These are phyloP conservation scores for Cavenderia fasciculata DNA, from an alignment of 78 protist species.

Conservation along the genomic window DNA sequence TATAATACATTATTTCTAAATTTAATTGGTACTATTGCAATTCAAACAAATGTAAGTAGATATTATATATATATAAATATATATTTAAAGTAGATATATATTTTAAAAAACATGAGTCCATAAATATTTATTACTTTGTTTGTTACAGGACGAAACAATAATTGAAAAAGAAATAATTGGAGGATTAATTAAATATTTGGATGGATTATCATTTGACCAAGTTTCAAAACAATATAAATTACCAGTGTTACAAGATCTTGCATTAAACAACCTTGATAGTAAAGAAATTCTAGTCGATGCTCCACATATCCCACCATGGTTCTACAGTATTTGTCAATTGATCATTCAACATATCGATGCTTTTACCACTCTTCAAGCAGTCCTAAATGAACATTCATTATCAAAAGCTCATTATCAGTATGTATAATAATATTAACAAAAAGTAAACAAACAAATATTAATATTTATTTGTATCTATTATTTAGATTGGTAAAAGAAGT, in stretches of 20 bases:
- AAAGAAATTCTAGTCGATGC: background rate
- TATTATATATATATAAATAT: too few species aligned
- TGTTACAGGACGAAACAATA: background rate
- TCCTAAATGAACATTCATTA: background rate
- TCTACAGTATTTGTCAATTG: conserved; percentile 12
- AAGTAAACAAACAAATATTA: background rate
- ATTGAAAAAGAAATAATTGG: conserved; percentile 18
- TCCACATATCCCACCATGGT: conserved; percentile 36
- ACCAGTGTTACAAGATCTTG: background rate
- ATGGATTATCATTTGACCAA: background rate
- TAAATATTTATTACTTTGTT: too few species aligned
- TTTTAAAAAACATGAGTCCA: too few species aligned
- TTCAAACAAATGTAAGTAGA: too few species aligned
- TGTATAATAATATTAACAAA: background rate
- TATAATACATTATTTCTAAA: background rate
- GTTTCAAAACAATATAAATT: conserved; percentile 1
- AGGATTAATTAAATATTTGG: conserved; percentile 8
- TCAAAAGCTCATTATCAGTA: background rate
- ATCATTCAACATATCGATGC: background rate
- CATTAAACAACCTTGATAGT: background rate
- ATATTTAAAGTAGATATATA: too few species aligned
- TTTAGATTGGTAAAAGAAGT: conserved; percentile 32
- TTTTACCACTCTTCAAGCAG: background rate
- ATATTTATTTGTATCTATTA: background rate
- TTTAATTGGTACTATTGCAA: background rate